Conservation (phyloP, 1,284 basidiomycete genomes). For the Sporisorium scitamineum region DNA sequence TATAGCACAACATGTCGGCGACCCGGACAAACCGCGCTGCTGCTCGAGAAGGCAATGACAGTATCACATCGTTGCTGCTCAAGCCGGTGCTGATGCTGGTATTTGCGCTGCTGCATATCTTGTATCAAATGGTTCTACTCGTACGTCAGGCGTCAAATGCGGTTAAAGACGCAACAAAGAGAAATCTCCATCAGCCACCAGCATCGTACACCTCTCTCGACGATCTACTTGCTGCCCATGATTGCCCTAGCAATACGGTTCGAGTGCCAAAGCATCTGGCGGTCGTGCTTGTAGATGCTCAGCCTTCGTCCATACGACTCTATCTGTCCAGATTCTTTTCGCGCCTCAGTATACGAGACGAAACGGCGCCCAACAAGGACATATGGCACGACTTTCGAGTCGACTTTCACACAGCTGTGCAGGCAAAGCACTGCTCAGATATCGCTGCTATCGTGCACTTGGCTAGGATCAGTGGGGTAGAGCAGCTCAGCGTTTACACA, state of each 20-base stretch:
- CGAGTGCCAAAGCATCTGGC: conserved; percentile 32
- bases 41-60: neutral
- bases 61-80: conserved; percentile 19
- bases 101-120: conserved; percentile 28
- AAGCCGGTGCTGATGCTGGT: conserved; percentile 24
- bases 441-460: conserved; percentile 30
- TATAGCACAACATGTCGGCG: neutral
- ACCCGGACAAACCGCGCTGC: neutral
- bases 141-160: neutral
- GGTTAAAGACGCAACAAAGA: neutral
- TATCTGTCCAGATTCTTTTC: conserved; percentile 17
- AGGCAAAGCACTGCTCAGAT: conserved; percentile 26
- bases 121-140: conserved; percentile 21
- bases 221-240: conserved; percentile 16
- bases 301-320: conserved; percentile 28
- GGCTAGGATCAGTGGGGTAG: conserved; percentile 26
- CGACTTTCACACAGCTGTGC: conserved; percentile 11
- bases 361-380: neutral
- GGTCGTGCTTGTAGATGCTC: conserved; percentile 28
- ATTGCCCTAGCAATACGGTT: neutral
- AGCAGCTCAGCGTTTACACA: conserved; percentile 30
- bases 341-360: neutral
- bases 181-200: neutral
- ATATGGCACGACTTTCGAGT: conserved; percentile 15
- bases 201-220: conserved; percentile 12